Conservation (phyloP, 2,329 filamentous ascomycete genomes). For the Cytospora leucostoma region DNA sequence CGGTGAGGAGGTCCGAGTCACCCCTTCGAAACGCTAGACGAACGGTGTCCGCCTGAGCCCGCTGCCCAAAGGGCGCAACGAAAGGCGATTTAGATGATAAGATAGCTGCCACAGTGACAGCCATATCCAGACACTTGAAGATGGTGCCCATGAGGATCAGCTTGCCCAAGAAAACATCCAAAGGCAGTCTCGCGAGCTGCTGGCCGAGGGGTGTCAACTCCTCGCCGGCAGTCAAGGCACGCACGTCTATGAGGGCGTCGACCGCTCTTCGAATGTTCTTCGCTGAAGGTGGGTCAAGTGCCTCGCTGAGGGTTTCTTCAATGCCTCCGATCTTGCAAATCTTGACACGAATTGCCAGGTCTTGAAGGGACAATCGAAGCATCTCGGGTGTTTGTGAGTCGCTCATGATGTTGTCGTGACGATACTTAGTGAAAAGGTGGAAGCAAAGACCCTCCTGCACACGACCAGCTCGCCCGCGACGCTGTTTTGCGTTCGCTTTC, state of each 20-base stretch:
- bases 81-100: conserved; percentile 95
- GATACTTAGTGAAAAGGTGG: conserved; percentile 88
- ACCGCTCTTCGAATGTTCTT: conserved; percentile 94
- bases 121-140: conserved; percentile 89
- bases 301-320: conserved; percentile 83
- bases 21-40: conserved; percentile 77
- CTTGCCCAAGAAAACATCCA: conserved; percentile 95
- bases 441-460: conserved; percentile 95
- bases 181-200: conserved; percentile 82
- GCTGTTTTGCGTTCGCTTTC: conserved; percentile 91
- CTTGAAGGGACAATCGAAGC: conserved; percentile 89
- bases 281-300: conserved; percentile 83
- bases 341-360: conserved; percentile 93
- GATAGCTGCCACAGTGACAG: conserved; percentile 88
- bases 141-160: conserved; percentile 83
- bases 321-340: conserved; percentile 95
- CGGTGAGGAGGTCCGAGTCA: conserved; percentile 88
- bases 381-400: conserved; percentile 97
- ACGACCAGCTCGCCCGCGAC: conserved; percentile 89
- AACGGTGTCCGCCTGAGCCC: conserved; percentile 78
- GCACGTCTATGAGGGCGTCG: conserved; percentile 89
- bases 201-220: conserved; percentile 83
- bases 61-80: conserved; percentile 79
- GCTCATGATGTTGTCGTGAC: conserved; percentile 81
- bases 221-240: conserved; percentile 78